A percentile compares a stretch with the other conserved stretches of the same genome.
phyloP scores from a whole-genome alignment of 225 moss, liverwort and hornwort species.

The Thuidium tamariscinum region DNA sequence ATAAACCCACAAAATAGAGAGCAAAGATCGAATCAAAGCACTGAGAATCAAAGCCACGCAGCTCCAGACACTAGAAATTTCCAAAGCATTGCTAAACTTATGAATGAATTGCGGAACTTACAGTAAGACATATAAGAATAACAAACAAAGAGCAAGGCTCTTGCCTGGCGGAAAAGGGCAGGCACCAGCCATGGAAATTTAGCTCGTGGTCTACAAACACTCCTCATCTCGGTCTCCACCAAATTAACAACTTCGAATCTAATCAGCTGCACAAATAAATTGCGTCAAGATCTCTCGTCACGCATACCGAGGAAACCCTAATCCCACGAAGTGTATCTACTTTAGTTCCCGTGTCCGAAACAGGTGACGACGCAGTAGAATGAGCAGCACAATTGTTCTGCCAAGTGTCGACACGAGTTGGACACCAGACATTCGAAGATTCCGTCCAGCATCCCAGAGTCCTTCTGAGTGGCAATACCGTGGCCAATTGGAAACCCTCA shows the following conservation, averaged over 20 bases:
- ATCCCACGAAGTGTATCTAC: background rate
- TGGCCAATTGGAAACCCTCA: background rate
- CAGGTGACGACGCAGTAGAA: background rate
- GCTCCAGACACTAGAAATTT: background rate
- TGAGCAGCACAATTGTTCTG: background rate
- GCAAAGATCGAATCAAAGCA: background rate
- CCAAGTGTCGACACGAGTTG: background rate
- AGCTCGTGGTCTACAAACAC: background rate
- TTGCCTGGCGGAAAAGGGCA: slow-evolving; percentile 22
- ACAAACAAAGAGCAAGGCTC: background rate
- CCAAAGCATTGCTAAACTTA: background rate
- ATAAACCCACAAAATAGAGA: background rate
- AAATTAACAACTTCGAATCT: background rate
- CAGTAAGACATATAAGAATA: background rate
- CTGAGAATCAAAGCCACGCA: background rate
- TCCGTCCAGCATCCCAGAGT: background rate
- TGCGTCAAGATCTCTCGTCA: background rate
- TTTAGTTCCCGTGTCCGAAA: background rate
- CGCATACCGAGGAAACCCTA: background rate
- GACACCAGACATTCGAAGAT: background rate
- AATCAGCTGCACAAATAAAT: background rate
- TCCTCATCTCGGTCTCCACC: slow-evolving; percentile 4
- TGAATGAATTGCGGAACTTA: background rate
- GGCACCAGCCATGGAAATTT: slow-evolving; percentile 15
- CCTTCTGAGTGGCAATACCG: background rate